phyloP scores from a whole-genome alignment of 2,329 filamentous ascomycete species.

The Magnaporthales sp. region DNA sequence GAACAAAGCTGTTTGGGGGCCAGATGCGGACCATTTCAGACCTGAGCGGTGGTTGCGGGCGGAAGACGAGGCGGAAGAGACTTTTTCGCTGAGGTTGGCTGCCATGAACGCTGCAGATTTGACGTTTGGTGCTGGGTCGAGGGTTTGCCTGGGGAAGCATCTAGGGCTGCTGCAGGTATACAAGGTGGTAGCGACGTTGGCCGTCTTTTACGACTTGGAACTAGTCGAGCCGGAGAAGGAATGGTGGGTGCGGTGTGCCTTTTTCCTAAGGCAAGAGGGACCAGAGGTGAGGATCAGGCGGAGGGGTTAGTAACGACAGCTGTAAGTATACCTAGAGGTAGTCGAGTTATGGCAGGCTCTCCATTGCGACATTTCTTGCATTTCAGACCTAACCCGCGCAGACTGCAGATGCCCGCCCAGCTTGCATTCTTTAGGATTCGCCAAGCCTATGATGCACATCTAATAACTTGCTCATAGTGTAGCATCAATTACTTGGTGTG shows the following conservation, averaged over 20 bases:
- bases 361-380: too few relatives aligned
- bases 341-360: too few relatives aligned
- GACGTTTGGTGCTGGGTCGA: constrained; percentile 28
- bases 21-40: constrained; percentile 32
- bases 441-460: neutral
- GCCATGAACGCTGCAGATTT: constrained; percentile 28
- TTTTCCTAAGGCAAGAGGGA: constrained; percentile 8
- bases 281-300: neutral
- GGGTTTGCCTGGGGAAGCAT: constrained; percentile 29
- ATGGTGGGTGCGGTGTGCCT: constrained; percentile 13
- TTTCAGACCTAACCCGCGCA: neutral
- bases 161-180: constrained; percentile 24
- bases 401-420: neutral
- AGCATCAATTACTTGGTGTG: neutral
- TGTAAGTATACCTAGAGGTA: too few relatives aligned
- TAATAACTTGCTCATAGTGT: neutral
- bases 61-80: constrained; percentile 20
- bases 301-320: neutral
- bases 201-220: constrained; percentile 29
- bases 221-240: constrained; percentile 12
- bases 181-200: constrained; percentile 31
- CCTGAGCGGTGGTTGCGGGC: constrained; percentile 38
- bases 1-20: constrained; percentile 32
- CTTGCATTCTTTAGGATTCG: too few relatives aligned
- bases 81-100: constrained; percentile 22